A percentile compares a stretch with the other conserved stretches of the same genome.
Conservation (phyloP, 176 grass and related monocot genomes). For the Canna indica region DNA sequence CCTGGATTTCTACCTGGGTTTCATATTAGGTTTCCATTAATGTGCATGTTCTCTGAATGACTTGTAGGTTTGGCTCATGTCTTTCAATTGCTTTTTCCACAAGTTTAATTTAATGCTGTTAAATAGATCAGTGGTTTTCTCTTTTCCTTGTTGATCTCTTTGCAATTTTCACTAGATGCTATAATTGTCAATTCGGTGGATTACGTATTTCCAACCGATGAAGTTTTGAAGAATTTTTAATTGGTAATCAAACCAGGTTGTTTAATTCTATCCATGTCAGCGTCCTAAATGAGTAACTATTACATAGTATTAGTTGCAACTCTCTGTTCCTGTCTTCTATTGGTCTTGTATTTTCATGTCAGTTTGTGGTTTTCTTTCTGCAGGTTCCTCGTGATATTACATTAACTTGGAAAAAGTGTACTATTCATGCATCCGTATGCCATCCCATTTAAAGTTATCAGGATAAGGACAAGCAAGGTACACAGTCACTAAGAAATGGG, state of each 20-base stretch:
- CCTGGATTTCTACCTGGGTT: too few species aligned
- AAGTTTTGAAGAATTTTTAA: neutral
- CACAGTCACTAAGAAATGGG: neutral
- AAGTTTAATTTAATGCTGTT: neutral
- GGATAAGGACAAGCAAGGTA: conserved; percentile 32
- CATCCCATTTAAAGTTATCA: conserved; percentile 44
- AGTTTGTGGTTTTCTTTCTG: neutral
- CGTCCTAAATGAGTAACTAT: neutral
- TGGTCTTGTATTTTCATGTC: neutral
- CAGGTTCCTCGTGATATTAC: neutral
- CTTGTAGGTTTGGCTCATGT: neutral
- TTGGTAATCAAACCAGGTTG: neutral
- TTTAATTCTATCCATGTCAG: neutral
- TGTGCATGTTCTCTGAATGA: neutral
- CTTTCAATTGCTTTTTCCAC: neutral
- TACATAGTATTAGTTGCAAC: neutral
- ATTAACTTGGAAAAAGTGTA: conserved; percentile 34
- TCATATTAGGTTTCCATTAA: too few species aligned
- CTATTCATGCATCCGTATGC: conserved; percentile 44
- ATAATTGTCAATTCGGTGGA: neutral
- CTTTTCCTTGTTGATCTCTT: too few species aligned
- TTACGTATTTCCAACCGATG: neutral
- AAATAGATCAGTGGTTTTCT: too few species aligned
- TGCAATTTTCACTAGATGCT: neutral
- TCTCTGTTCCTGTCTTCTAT: neutral